Percentiles rank a stretch among this genome's conserved stretches.
phyloP scores from a whole-genome alignment of 352 stramenopile genomes.

The Phytophthora hibernalis region DNA sequence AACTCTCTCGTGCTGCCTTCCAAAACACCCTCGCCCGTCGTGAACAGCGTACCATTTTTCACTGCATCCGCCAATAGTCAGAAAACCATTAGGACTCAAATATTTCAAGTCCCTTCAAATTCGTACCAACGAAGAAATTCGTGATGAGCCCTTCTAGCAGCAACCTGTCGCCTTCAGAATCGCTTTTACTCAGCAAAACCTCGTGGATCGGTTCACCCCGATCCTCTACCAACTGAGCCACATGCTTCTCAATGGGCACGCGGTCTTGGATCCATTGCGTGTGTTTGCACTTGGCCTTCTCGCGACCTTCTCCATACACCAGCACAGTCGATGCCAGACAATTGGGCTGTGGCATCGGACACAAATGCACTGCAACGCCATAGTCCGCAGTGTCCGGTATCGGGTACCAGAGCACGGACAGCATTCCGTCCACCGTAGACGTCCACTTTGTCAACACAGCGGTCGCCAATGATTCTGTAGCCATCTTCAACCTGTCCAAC shows the following conservation, averaged over 20 bases:
- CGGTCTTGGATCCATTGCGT: conserved; percentile 74
- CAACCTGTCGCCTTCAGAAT: conserved; percentile 28
- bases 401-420: conserved; percentile 71
- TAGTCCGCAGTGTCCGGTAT: conserved; percentile 26
- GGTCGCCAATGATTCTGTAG: conserved; percentile 12
- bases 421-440: conserved; percentile 51
- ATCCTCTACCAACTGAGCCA: conserved; percentile 23
- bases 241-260: conserved; percentile 51
- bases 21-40: conserved; percentile 53
- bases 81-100: not conserved
- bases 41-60: conserved; percentile 54
- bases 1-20: conserved; percentile 67
- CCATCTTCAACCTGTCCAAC: conserved; percentile 25
- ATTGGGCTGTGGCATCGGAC: conserved; percentile 57
- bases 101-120: not conserved
- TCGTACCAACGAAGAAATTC: conserved; percentile 83
- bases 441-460: conserved; percentile 20
- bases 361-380: conserved; percentile 59
- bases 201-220: conserved; percentile 54
- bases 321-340: conserved; percentile 51
- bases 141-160: conserved; percentile 81
- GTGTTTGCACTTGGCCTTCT: conserved; percentile 71
- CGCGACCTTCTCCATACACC: conserved; percentile 52
- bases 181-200: conserved; percentile 52
- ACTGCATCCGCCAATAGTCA: conserved; percentile 33